Evolutionary conservation across 2,329 filamentous ascomycete genomes (phyloP).

Genomic region (Fusarium sp.): DNA sequence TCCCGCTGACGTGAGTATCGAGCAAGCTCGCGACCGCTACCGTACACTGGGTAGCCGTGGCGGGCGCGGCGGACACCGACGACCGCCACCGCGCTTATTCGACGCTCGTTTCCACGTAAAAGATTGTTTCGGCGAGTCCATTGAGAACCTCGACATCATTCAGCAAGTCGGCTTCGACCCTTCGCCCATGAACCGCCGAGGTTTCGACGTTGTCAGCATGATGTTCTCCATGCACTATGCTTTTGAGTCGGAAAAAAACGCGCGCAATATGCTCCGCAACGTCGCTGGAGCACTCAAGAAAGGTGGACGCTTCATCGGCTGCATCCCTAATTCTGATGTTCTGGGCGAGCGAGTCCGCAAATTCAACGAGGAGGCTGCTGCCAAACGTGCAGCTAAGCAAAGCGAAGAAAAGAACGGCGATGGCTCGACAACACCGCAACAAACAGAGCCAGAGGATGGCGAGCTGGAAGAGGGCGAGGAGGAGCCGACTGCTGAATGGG

Average conservation of each 20-base stretch:
- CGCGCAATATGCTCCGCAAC: constrained; percentile 90
- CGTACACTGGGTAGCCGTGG: constrained; percentile 72
- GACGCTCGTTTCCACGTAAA: constrained; percentile 89
- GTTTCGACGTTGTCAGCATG: constrained; percentile 96
- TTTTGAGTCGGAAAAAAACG: constrained; percentile 91
- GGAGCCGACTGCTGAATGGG: constrained; percentile 80
- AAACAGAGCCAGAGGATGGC: constrained; percentile 51
- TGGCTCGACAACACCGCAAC: constrained; percentile 37
- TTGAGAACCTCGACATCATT: constrained; percentile 84
- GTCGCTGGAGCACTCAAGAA: constrained; percentile 92
- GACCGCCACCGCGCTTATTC: constrained; percentile 70
- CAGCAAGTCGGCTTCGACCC: constrained; percentile 87
- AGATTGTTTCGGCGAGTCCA: constrained; percentile 88
- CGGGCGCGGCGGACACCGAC: constrained; percentile 58
- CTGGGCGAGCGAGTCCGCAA: constrained; percentile 81
- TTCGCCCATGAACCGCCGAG: constrained; percentile 76
- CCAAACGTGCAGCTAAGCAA: constrained; percentile 47
- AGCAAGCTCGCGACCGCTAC: constrained; percentile 89
- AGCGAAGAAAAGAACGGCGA: constrained; percentile 28
- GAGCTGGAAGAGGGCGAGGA: constrained; percentile 69
- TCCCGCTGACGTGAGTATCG: constrained; percentile 90
- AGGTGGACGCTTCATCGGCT: constrained; percentile 91
- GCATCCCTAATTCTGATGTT: constrained; percentile 96
- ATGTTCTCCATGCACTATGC: constrained; percentile 99
- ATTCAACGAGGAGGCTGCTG: constrained; percentile 68